Conservation (phyloP, 2,329 filamentous ascomycete genomes). For the Cytospora schulzeri region DNA sequence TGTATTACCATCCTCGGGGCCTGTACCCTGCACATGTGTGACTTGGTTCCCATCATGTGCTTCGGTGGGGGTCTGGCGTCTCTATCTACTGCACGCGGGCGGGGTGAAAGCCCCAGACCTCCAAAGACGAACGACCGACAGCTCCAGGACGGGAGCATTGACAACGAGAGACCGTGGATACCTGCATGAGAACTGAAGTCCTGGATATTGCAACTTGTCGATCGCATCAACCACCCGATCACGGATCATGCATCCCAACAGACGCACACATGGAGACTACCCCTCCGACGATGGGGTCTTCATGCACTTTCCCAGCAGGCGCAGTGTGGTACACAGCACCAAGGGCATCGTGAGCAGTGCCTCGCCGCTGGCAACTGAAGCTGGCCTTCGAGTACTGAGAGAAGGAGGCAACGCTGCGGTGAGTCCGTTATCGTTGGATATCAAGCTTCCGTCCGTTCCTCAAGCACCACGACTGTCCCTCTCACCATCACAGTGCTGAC, state of each 20-base stretch:
- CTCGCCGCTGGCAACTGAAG: conserved; percentile 83
- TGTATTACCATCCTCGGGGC: not conserved
- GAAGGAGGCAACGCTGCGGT: conserved; percentile 91
- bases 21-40: not conserved
- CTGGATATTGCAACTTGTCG: not conserved
- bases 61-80: not conserved
- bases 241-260: not conserved
- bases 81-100: not conserved
- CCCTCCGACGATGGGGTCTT: conserved; percentile 28
- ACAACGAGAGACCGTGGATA: not conserved
- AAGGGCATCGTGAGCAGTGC: conserved; percentile 88
- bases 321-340: conserved; percentile 89
- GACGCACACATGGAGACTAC: conserved; percentile 11
- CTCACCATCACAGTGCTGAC: conserved; percentile 19
- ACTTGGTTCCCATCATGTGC: not conserved
- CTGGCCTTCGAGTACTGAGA: conserved; percentile 76
- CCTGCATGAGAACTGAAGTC: not conserved
- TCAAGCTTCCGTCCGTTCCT: not conserved
- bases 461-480: not conserved
- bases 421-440: conserved; percentile 41
- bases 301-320: conserved; percentile 60
- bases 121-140: too few species aligned
- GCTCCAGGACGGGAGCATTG: too few species aligned
- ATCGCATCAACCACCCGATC: not conserved
- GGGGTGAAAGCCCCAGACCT: too few species aligned